A percentile compares a stretch with the other conserved stretches of the same genome.
Conservation (phyloP, 805 yeast genomes). For the Candida nitratophila region DNA sequence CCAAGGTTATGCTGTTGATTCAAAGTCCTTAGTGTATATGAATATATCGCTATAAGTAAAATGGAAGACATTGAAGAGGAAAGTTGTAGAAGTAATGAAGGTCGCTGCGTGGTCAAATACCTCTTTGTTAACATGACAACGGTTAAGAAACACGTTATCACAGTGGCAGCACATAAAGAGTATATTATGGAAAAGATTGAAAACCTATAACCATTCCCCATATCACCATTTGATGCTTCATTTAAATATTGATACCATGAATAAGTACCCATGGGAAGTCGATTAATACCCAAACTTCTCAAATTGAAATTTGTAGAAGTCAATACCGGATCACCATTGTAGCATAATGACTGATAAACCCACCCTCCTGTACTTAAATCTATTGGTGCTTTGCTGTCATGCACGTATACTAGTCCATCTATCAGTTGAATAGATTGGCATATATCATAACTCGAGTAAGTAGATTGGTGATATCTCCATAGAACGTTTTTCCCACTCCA, state of each 20-base stretch:
- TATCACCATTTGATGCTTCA: conserved; percentile 28
- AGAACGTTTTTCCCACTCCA: conserved; percentile 10
- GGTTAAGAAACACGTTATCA: conserved; percentile 56
- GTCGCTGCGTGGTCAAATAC: conserved; percentile 41
- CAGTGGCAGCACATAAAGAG: conserved; percentile 57
- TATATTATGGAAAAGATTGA: conserved; percentile 57
- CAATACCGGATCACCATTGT: conserved; percentile 12
- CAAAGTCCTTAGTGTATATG: conserved; percentile 39
- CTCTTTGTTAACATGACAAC: conserved; percentile 59
- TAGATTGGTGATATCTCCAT: conserved; percentile 26
- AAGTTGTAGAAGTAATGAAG: conserved; percentile 41
- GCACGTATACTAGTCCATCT: conserved; percentile 21
- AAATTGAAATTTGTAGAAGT: conserved; percentile 12
- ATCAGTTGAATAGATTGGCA: conserved; percentile 25
- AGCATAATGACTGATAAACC: conserved; percentile 10
- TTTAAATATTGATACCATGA: conserved; percentile 44
- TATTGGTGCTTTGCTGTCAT: background rate
- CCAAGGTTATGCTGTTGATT: conserved; percentile 40
- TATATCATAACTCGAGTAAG: conserved; percentile 16
- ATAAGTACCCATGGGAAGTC: conserved; percentile 35
- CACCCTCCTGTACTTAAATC: background rate
- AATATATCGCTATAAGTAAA: conserved; percentile 45
- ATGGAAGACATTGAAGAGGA: conserved; percentile 48
- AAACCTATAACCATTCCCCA: conserved; percentile 32
- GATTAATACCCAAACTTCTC: conserved; percentile 11